Evolutionary conservation across 306 rosid genomes (phyloP).

Genomic region (Hippophae gyantsensis): DNA sequence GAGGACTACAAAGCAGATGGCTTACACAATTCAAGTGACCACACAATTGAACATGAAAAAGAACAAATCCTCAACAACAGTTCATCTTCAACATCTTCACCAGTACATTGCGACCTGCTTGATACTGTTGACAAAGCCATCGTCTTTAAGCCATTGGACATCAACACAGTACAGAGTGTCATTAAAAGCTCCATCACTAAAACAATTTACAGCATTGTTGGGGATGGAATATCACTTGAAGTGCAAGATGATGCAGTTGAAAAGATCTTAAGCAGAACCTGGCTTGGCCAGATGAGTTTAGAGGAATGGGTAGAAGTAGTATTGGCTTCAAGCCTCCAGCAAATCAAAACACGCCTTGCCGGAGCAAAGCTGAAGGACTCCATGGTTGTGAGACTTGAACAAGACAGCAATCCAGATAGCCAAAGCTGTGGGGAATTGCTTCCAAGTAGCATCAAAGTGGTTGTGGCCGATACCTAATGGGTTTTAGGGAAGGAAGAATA

Average conservation of each 20-base stretch:
- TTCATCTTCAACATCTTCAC: slow-evolving; percentile 19
- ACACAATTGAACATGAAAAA: slow-evolving; percentile 65
- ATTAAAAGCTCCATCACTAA: slow-evolving; percentile 37
- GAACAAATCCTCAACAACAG: slow-evolving; percentile 35
- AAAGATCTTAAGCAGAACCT: slow-evolving; percentile 66
- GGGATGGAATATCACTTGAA: slow-evolving; percentile 52
- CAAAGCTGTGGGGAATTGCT: slow-evolving; percentile 43
- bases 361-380: slow-evolving; percentile 25
- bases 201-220: slow-evolving; percentile 45
- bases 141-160: slow-evolving; percentile 70
- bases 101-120: slow-evolving; percentile 43
- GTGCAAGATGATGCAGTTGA: slow-evolving; percentile 65
- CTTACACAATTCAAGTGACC: slow-evolving; percentile 82
- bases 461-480: slow-evolving; percentile 23
- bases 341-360: slow-evolving; percentile 37
- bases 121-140: slow-evolving; percentile 62
- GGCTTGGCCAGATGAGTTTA: slow-evolving; percentile 59
- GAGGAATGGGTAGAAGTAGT: slow-evolving; percentile 76
- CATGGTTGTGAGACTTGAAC: slow-evolving; percentile 58
- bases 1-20: slow-evolving; percentile 72
- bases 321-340: slow-evolving; percentile 61
- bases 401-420: slow-evolving; percentile 35
- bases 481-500: slow-evolving; percentile 15
- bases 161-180: slow-evolving; percentile 30
- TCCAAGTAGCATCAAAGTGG: slow-evolving; percentile 51